Base-by-base conservation (phyloP, 2,329 filamentous ascomycete species). In the Curvularia hawaiiensis region DNA sequence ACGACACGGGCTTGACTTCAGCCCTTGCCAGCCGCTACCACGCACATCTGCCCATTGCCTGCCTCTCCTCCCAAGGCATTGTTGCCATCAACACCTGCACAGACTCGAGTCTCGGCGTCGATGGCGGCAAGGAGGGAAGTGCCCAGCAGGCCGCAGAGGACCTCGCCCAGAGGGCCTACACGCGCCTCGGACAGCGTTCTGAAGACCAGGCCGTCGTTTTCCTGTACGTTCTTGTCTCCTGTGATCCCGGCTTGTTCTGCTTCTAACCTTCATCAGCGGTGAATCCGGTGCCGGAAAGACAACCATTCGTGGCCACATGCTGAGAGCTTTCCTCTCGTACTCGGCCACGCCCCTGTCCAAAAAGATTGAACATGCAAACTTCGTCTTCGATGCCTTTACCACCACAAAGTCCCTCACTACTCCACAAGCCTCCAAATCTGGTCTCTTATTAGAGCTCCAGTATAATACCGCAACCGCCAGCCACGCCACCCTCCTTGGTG, bases 251-350 rank as follows among this genome's bases (percentile, higher is more conserved):
- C n/a, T 9, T 41, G 8, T 12, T n/a, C 10, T 5, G 16, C 7
- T 6, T 30, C 62, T 67, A 59, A 65, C 52, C 44, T 30, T 2
- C 0, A 2, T 10, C 44, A 97, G 93, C 65, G 95, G 95, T 77
- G 95, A 99, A 84, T 96, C 92, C 56, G 95, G 95, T 45, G 89
- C 95, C 31, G 95, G 95, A 68, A 99, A 99, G 81, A 97, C 95
- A 0, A 99, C 95, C 0, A 83, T 98, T 70, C 89, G 95, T 61
- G 91, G 92, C 43, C 95, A 98, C 75, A 82, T 97, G 53, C 82
- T 99, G 45, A 90, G 92, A 24, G 87, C 93, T 1, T 84, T 99
- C 52, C 85, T 99, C 30, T 89, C 89, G 69, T 96, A 93, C 75
- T 95, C 93, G 2, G 92, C 92, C 0, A 98, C 95, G 12, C 95